Evolutionary conservation across 805 yeast genomes (phyloP), one percentile per base, ranked within the genome.

Genomic region (Yarrowia divulgata): DNA sequence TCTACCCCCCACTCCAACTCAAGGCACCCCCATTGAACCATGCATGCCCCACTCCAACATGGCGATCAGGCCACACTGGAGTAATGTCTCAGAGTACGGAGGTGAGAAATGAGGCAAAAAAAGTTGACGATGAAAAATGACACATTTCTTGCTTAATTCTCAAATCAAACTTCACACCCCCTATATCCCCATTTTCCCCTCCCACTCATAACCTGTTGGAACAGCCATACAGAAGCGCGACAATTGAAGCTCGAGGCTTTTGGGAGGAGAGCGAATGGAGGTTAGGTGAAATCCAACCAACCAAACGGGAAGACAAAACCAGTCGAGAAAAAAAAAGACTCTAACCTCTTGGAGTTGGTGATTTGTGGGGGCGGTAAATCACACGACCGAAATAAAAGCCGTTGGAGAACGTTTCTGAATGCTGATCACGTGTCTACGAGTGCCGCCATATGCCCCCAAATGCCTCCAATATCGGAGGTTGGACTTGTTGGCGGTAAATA

Each of bases 201-300:
- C 16, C 2, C 32, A 12, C 66, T 46, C 67, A 57, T 57, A 46
- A 68, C 68, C 70, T 60, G 49, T 42, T 23, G 64, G 23, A 32
- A n/a, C 39, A 57, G 63, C 63, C 63, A 57, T 29, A 57, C 63
- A 57, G 63, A 57, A 42, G 63, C 63, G 48, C 63, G 63, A 57
- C 39, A 57, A 57, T 57, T 55, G 13, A 9, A 9, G 35, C 37
- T 14, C 62, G 62, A 55, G 62, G 35, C 6, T 35, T 14, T 39
- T 39, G 62, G 62, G 34, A 19, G 58, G 35, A 32, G 55, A 23
- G 39, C 8, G 58, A 35, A 35, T 35, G 29, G 60, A 52, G 43
- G 45, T 40, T 39, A 14, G 45, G 60, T 19, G 45, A 19, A 23
- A 14, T 19, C 32, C n/a, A 14, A 34, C 60, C 60, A 54, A 54